A percentile compares a stretch with the other conserved stretches of the same genome.
Conservation (phyloP, 2,329 filamentous ascomycete species). For the Xenoacremonium recifei region DNA sequence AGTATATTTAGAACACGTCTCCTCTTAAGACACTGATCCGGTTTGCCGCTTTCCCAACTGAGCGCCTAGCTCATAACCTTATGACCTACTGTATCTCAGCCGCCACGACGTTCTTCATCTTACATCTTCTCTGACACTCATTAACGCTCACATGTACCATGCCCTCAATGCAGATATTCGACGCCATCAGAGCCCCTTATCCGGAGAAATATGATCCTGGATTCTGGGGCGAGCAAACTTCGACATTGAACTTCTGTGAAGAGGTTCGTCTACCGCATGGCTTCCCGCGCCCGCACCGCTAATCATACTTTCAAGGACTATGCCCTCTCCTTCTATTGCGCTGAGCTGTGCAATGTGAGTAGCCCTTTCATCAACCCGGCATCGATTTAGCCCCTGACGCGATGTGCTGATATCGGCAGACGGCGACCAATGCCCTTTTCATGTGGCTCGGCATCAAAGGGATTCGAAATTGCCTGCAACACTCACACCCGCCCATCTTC, state of each 20-base stretch:
- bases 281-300: too few species aligned
- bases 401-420: constrained; percentile 40
- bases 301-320: constrained; percentile 41
- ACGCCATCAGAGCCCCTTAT: too few species aligned
- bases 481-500: constrained; percentile 76
- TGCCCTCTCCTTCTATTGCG: constrained; percentile 72
- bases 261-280: constrained; percentile 52
- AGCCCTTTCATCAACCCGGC: neutral
- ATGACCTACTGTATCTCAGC: too few species aligned
- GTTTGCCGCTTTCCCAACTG: too few species aligned
- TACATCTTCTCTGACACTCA: too few species aligned
- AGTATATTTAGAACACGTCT: too few species aligned
- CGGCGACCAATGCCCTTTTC: constrained; percentile 80
- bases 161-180: too few species aligned
- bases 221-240: constrained; percentile 69
- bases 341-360: constrained; percentile 68
- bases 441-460: constrained; percentile 75
- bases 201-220: constrained; percentile 46
- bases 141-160: too few species aligned
- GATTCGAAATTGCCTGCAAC: constrained; percentile 66
- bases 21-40: too few species aligned
- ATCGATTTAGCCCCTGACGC: neutral
- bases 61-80: too few species aligned
- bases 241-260: constrained; percentile 78
- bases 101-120: too few species aligned